Base-by-base conservation (phyloP, 345 rosid genomes). In the Aethionema arabicum region DNA sequence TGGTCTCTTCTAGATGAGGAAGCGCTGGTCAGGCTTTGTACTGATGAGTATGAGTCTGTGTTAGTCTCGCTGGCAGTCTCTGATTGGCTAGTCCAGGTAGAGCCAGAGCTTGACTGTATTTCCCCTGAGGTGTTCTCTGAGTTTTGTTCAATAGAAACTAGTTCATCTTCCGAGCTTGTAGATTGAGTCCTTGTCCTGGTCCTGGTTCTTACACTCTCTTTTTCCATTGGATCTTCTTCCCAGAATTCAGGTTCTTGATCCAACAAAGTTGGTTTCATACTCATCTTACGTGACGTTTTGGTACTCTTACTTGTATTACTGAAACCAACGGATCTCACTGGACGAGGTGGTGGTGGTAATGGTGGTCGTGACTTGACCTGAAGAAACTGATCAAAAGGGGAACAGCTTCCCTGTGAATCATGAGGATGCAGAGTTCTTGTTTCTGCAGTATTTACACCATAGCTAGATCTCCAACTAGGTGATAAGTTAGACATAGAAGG, bases 51-150 rank as follows among this genome's bases (percentile, higher is more conserved):
- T 6, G 45, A 11, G 42, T 56, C 63, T 11, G 40, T 51, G 12
- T 52, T 66, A 27, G 48, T 36, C 29, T 58, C 63, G 41, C 73
- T 72, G 63, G 65, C 77, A 69, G 45, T 56, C 44, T 66, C 65
- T 44, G 9, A 31, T 15, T 62, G 61, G 32, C 70, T 58, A 57
- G 70, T 50, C 74, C 69, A 56, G 59, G 69, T 72, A 35, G 81
- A 67, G 16, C 60, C 60, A 57, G 70, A 64, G 48, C 7, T 43
- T 15, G 65, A 64, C 0, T 8, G 39, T 43, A 2, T 14, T 30
- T 49, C 53, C 13, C 40, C 32, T 27, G 70, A 69, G 29, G 36
- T 41, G 40, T 52, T 51, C 4, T 51, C 74, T 5, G 51, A 59
- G 32, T 44, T 68, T 70, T 63, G 36, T 3, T 53, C 71, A 21